These are phyloP conservation scores for Aspergillus melleus DNA, from an alignment of 2,329 filamentous ascomycete genomes.

Conservation along the genomic window DNA sequence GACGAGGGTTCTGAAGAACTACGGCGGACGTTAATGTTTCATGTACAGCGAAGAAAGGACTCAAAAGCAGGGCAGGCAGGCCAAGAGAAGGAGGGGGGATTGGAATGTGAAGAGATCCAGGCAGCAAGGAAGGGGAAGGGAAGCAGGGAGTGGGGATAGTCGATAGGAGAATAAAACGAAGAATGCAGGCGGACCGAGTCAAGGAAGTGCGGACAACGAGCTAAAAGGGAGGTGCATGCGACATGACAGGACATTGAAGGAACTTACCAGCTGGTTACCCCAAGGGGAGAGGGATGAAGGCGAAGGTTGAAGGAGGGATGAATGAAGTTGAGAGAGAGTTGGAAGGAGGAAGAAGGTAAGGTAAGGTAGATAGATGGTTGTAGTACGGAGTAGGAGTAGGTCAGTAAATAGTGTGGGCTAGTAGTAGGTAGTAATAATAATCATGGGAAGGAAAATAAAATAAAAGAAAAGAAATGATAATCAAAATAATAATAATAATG, in stretches of 20 bases:
- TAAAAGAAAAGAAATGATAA: too few species aligned
- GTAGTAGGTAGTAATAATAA: too few species aligned
- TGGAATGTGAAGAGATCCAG: conserved; percentile 13
- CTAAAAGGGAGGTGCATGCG: neutral
- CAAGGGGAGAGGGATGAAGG: neutral
- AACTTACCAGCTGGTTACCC: neutral
- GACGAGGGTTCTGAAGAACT: neutral
- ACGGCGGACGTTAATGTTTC: conserved; percentile 15
- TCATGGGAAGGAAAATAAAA: too few species aligned
- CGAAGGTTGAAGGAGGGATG: neutral
- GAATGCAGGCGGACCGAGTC: conserved; percentile 16
- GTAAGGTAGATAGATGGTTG: conserved; percentile 7
- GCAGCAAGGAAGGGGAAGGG: conserved; percentile 8
- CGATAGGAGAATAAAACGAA: conserved; percentile 19
- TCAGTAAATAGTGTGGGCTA: neutral
- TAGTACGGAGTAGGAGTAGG: neutral
- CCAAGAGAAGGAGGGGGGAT: conserved; percentile 6
- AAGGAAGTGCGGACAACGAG: neutral
- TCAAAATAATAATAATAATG: neutral
- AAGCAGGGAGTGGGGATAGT: conserved; percentile 14
- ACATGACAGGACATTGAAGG: conserved; percentile 2
- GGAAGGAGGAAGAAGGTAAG: conserved; percentile 4
- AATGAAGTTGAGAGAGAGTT: neutral
- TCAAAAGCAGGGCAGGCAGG: conserved; percentile 13
- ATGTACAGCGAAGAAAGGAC: conserved; percentile 12